A percentile compares a stretch with the other conserved stretches of the same genome.
phyloP scores from a whole-genome alignment of 2,329 filamentous ascomycete genomes.

The Cordyceps cateniannulata region DNA sequence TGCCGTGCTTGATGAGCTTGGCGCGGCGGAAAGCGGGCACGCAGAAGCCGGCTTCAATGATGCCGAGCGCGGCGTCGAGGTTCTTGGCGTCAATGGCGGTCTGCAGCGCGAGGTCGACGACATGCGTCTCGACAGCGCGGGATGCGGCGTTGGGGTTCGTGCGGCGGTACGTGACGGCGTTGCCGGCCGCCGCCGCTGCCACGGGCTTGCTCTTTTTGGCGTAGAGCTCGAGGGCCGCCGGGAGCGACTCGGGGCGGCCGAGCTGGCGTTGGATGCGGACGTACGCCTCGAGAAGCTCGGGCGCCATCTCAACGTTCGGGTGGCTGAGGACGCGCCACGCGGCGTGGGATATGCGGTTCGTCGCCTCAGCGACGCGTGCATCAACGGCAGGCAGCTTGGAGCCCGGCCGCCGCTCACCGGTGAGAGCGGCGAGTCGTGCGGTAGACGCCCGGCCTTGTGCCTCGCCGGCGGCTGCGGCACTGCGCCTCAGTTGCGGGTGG shows the following conservation, averaged over 20 bases:
- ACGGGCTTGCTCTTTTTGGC: conserved; percentile 72
- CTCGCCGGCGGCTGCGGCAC: conserved; percentile 20
- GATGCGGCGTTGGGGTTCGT: conserved; percentile 63
- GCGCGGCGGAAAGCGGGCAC: conserved; percentile 59
- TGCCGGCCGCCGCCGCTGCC: conserved; percentile 37
- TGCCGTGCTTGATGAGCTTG: conserved; percentile 59
- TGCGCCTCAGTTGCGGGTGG: conserved; percentile 32
- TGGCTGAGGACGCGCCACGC: conserved; percentile 68
- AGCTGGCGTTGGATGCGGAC: conserved; percentile 70
- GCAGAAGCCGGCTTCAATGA: conserved; percentile 64
- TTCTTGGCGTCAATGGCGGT: conserved; percentile 75
- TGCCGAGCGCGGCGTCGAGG: conserved; percentile 68
- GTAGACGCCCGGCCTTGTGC: conserved; percentile 39
- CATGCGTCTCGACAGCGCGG: conserved; percentile 63
- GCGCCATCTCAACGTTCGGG: conserved; percentile 73
- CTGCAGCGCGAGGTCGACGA: conserved; percentile 69
- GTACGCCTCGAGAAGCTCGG: conserved; percentile 65
- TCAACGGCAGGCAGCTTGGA: conserved; percentile 24
- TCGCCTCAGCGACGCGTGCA: conserved; percentile 34
- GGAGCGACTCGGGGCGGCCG: conserved; percentile 67
- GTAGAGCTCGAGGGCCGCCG: conserved; percentile 74
- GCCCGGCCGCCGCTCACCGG: conserved; percentile 28
- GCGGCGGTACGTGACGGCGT: conserved; percentile 45
- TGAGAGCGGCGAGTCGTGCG: conserved; percentile 47
- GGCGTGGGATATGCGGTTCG: conserved; percentile 47